Conservation (phyloP, 225 moss, liverwort and hornwort species). For the Lunularia cruciata region DNA sequence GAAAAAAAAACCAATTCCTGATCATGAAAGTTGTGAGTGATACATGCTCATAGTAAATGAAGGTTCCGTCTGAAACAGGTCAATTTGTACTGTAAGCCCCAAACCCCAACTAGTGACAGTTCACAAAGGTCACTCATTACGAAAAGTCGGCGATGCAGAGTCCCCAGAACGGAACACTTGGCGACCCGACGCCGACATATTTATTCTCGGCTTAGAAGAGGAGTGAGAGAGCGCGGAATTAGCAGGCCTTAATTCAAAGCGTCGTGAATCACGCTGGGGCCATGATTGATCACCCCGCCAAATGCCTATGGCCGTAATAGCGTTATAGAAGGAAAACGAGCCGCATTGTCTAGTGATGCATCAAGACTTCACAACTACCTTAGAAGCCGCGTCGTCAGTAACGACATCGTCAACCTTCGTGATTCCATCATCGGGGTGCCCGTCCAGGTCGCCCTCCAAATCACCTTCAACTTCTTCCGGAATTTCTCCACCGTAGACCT, state of each 20-base stretch:
- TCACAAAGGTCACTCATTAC: not conserved
- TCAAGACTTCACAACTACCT: slow-evolving; percentile 45
- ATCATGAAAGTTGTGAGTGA: no score
- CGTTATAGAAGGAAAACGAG: not conserved
- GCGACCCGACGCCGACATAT: not conserved
- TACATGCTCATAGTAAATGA: no score
- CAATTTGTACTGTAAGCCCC: no score
- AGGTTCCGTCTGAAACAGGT: no score
- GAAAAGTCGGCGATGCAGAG: not conserved
- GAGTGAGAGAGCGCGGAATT: not conserved
- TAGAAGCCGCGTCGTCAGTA: slow-evolving; percentile 73
- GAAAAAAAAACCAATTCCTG: no score
- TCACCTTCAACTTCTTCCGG: slow-evolving; percentile 90
- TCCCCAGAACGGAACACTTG: not conserved
- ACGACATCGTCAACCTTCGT: slow-evolving; percentile 62
- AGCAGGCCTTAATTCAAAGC: not conserved
- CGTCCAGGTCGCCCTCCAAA: slow-evolving; percentile 80
- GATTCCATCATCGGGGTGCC: slow-evolving; percentile 69
- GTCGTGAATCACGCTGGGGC: not conserved
- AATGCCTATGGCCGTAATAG: slow-evolving; percentile 1
- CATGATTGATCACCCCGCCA: not conserved
- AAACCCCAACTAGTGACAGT: not conserved
- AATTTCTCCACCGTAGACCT: slow-evolving; percentile 93
- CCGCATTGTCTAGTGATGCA: not conserved
- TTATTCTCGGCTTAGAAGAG: not conserved